These are phyloP conservation scores for Porphyridium purpureum DNA, from an alignment of 23 red algal species.

Conservation along the genomic window DNA sequence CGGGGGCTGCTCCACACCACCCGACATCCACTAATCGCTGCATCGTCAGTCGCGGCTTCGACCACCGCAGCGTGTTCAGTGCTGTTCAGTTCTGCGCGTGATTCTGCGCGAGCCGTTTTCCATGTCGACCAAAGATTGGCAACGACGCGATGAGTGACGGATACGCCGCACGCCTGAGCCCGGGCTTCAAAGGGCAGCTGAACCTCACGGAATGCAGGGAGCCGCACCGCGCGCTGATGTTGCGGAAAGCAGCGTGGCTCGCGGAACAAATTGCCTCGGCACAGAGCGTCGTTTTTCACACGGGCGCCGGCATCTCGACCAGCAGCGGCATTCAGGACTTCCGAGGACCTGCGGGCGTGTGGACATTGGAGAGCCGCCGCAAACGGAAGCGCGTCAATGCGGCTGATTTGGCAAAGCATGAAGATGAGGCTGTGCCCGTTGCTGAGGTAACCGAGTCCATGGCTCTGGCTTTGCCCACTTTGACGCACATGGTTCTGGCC, in stretches of 20 bases:
- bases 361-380: no score
- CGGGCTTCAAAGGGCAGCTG: conserved; percentile 41
- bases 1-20: no score
- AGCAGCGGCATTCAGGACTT: conserved; percentile 77
- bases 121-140: no score
- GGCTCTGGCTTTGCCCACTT: conserved; percentile 46
- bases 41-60: no score
- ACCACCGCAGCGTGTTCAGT: no score
- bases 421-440: no score
- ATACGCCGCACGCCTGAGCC: conserved; percentile 49
- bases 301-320: conserved; percentile 83
- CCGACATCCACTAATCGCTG: no score
- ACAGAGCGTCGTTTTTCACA: conserved; percentile 44
- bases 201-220: conserved; percentile 29
- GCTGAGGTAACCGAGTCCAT: no score
- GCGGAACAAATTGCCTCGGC: conserved; percentile 12
- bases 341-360: conserved; percentile 60
- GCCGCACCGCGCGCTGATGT: conserved; percentile 7
- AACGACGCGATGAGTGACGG: no score
- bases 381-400: conserved; percentile 3
- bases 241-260: conserved; percentile 19
- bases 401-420: not conserved
- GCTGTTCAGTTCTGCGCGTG: no score
- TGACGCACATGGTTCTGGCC: conserved; percentile 62
- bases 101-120: no score